Conservation (phyloP, 2,329 filamentous ascomycete genomes). For the Geoglossum cookeanum region DNA sequence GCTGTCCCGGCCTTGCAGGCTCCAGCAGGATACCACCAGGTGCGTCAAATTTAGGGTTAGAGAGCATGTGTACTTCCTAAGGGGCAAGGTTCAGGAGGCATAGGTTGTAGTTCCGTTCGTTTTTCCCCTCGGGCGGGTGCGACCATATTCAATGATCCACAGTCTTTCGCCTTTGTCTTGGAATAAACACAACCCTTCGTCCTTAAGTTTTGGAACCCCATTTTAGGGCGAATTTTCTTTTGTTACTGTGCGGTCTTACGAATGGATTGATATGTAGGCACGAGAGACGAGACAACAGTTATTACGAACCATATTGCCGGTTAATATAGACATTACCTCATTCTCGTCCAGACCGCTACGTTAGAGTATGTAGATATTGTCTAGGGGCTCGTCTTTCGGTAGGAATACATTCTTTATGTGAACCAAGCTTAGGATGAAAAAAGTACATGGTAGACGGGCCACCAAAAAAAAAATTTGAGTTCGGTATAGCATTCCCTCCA, state of each 20-base stretch:
- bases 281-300: neutral
- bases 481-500: too few species aligned
- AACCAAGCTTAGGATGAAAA: too few species aligned
- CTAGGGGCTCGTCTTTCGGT: too few species aligned
- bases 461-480: too few species aligned
- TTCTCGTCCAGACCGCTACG: too few species aligned
- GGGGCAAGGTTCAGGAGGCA: neutral
- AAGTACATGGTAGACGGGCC: too few species aligned
- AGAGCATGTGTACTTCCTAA: neutral
- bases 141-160: neutral
- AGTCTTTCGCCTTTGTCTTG: neutral
- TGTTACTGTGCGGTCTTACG: neutral
- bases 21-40: neutral
- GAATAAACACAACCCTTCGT: neutral
- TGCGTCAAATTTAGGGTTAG: neutral
- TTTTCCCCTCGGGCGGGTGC: neutral
- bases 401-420: too few species aligned
- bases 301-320: too few species aligned
- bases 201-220: neutral
- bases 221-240: neutral
- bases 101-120: neutral
- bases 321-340: too few species aligned
- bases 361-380: too few species aligned
- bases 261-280: neutral
- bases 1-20: neutral